Evolutionary conservation across 306 rosid species (phyloP), one percentile per base, ranked within the genome.

Genomic region (Fragaria nilgerrensis): DNA sequence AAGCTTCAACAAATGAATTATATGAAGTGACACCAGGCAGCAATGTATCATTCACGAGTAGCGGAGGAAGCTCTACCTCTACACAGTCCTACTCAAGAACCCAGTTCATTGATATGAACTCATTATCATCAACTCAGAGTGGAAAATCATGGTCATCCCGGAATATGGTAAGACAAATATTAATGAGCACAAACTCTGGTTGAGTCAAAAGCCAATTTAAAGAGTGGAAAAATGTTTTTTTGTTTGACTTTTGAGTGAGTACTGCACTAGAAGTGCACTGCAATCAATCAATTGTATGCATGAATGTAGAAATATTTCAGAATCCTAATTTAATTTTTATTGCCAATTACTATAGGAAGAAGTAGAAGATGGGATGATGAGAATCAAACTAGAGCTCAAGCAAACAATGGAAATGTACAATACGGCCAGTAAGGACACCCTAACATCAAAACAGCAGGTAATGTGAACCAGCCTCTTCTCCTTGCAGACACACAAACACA

Each of bases 321-420:
- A 59, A 36, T 61, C 34, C 8, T 25, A 56, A 56, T 25, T 5
- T 12, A 53, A n/a, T 50, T 70, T 56, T 62, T 37, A 75, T 61
- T 82, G 66, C 61, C 74, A 78, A 25, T 25, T 25, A 19, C 32
- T 16, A 43, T 53, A 74, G 98, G 97, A 91, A 63, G 97, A 89
- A 20, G 82, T 87, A 69, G 98, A 93, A 83, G 89, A 92, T 20
- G 98, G 91, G 85, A 91, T 91, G 98, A 85, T 85, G 78, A 83
- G 97, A 80, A 77, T 93, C 67, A 87, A 83, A 79, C 78, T 87
- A 71, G 98, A 93, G 84, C 89, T 93, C 69, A 87, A 87, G 86
- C 91, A 91, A 73, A 91, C 97, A 22, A 91, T 91, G 96, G 98
- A 91, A 29, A 79, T 91, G 93, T 93, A 91, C 61, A 91, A 87